A percentile compares a stretch with the other conserved stretches of the same genome.
phyloP scores from a whole-genome alignment of 768 basidiomycete species.

The Phylloporus rhodoxanthus region DNA sequence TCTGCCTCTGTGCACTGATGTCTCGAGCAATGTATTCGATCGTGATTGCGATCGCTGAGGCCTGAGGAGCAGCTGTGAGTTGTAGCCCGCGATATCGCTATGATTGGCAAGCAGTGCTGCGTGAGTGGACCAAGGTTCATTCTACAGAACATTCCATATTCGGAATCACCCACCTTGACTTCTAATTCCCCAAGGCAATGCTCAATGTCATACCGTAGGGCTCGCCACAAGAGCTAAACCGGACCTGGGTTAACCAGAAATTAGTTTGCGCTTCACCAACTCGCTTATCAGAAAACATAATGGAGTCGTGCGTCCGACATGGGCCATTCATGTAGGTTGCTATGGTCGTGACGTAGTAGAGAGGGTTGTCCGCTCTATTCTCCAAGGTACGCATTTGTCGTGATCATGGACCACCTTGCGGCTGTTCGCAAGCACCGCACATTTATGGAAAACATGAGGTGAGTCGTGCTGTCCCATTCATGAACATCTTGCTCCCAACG shows the following conservation, averaged over 20 bases:
- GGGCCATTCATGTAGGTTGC: conserved; percentile 14
- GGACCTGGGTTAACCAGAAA: conserved; percentile 7
- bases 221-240: neutral
- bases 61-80: conserved; percentile 3
- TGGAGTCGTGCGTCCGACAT: conserved; percentile 3
- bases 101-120: conserved; percentile 13
- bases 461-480: conserved; percentile 29
- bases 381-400: conserved; percentile 28
- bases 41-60: conserved; percentile 9
- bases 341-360: conserved; percentile 25
- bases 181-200: conserved; percentile 15
- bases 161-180: conserved; percentile 11
- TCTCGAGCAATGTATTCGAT: conserved; percentile 12
- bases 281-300: conserved; percentile 13
- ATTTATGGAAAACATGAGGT: conserved; percentile 36
- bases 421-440: conserved; percentile 28
- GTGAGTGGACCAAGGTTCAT: conserved; percentile 13
- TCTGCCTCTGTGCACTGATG: conserved; percentile 5
- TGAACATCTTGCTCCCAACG: conserved; percentile 30
- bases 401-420: conserved; percentile 31
- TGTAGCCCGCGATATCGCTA: conserved; percentile 13
- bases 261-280: conserved; percentile 4
- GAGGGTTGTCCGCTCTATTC: conserved; percentile 17
- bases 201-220: conserved; percentile 10
- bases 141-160: conserved; percentile 26